A percentile compares a stretch with the other conserved stretches of the same genome.
Conservation (phyloP, 805 yeast species). For the Ogataea parapolymorpha region DNA sequence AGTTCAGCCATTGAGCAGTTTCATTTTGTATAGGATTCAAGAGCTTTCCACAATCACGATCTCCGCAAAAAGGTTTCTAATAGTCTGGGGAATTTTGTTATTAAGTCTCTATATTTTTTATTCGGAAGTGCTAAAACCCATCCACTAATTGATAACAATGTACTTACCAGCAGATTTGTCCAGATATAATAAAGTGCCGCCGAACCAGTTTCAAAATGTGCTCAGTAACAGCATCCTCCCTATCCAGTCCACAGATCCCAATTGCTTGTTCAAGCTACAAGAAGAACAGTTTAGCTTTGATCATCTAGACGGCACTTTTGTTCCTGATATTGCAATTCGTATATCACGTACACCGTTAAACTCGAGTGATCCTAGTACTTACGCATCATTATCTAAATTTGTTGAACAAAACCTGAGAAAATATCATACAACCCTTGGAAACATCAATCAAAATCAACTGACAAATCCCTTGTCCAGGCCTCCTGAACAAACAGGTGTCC, state of each 20-base stretch:
- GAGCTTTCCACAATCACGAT: background rate
- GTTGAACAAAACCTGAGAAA: conserved; percentile 41
- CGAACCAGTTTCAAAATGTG: conserved; percentile 27
- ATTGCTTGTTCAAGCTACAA: conserved; percentile 27
- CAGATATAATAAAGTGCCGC: conserved; percentile 24
- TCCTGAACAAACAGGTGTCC: conserved; percentile 31
- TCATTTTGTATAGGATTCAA: background rate
- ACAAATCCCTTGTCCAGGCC: conserved; percentile 38
- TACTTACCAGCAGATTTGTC: conserved; percentile 33
- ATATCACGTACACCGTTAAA: conserved; percentile 37
- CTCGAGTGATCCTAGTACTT: conserved; percentile 45
- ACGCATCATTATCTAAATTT: conserved; percentile 50
- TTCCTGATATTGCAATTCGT: conserved; percentile 31
- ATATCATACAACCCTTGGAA: conserved; percentile 35
- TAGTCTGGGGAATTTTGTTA: background rate
- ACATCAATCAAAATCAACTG: conserved; percentile 36
- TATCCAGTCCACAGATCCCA: conserved; percentile 35
- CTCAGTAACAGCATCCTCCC: conserved; percentile 32
- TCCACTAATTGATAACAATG: conserved; percentile 18
- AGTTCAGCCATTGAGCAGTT: too few relatives aligned
- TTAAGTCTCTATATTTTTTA: background rate
- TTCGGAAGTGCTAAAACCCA: background rate
- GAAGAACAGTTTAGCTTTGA: conserved; percentile 33
- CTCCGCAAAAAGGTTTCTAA: background rate
- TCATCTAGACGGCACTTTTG: conserved; percentile 31